A percentile compares a stretch with the other conserved stretches of the same genome.
Evolutionary conservation across 2,329 filamentous ascomycete species (phyloP).

Genomic region (Chaetoscypha palmicola): DNA sequence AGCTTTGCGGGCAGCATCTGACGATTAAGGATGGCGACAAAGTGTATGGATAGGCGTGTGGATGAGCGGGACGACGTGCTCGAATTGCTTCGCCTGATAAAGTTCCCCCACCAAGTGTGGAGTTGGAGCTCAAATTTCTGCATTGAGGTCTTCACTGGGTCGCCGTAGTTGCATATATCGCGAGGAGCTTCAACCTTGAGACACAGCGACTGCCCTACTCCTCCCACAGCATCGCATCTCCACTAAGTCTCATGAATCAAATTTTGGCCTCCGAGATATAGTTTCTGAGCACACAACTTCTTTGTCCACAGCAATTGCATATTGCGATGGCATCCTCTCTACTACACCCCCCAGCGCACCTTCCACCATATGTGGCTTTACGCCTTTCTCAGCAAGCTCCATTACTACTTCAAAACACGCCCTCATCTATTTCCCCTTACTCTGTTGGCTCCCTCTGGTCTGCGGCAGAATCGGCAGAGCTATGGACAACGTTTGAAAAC

Average conservation of each 20-base stretch:
- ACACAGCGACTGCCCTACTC: too few relatives aligned
- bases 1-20: neutral
- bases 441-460: constrained; percentile 47
- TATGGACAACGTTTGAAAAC: constrained; percentile 84
- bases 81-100: neutral
- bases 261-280: too few relatives aligned
- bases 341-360: constrained; percentile 48
- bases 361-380: constrained; percentile 49
- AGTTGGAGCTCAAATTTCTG: too few relatives aligned
- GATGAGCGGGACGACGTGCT: neutral
- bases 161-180: too few relatives aligned
- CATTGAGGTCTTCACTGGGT: too few relatives aligned
- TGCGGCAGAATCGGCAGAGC: constrained; percentile 63
- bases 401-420: constrained; percentile 45
- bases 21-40: neutral
- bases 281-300: too few relatives aligned
- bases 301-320: too few relatives aligned
- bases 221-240: too few relatives aligned
- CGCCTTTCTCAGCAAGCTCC: constrained; percentile 56
- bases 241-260: too few relatives aligned
- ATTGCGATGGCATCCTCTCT: constrained; percentile 46
- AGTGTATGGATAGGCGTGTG: neutral
- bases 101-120: too few relatives aligned
- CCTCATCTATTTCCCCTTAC: constrained; percentile 48
- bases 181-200: too few relatives aligned